A percentile compares a stretch with the other conserved stretches of the same genome.
Conservation (phyloP, 2,329 filamentous ascomycete species). For the Graphilbum fragrans region DNA sequence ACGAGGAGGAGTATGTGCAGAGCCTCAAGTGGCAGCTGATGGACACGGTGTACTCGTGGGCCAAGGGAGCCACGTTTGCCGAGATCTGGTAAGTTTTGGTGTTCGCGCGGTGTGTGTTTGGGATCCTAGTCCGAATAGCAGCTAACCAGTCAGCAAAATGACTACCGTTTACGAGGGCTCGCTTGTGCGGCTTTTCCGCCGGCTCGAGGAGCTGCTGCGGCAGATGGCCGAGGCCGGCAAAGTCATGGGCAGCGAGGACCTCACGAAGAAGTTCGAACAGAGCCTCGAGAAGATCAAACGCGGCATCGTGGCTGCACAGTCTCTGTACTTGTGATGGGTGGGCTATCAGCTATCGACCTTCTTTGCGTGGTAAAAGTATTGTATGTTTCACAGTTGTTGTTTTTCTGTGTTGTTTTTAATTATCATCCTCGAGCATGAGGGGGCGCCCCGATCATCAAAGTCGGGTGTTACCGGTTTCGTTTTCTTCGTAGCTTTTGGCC, state of each 20-base stretch:
- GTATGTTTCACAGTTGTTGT: neutral
- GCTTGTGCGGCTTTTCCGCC: slow-evolving; percentile 88
- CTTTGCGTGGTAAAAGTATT: too few species aligned
- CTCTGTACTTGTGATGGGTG: slow-evolving; percentile 61
- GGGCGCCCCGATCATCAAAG: too few species aligned
- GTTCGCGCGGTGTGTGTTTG: neutral
- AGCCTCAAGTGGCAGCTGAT: slow-evolving; percentile 91
- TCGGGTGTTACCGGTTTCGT: too few species aligned
- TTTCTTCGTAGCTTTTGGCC: too few species aligned
- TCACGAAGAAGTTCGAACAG: slow-evolving; percentile 84
- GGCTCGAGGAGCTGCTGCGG: slow-evolving; percentile 82
- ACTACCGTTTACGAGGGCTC: slow-evolving; percentile 97
- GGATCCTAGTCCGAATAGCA: neutral
- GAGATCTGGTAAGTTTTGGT: slow-evolving; percentile 73
- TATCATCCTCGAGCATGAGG: too few species aligned
- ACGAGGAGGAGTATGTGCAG: slow-evolving; percentile 86
- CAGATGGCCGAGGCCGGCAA: slow-evolving; percentile 94
- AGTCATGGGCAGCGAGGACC: slow-evolving; percentile 94
- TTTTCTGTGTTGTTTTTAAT: neutral
- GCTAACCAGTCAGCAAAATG: slow-evolving; percentile 61
- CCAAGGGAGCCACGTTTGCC: slow-evolving; percentile 77
- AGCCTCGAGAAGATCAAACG: slow-evolving; percentile 76
- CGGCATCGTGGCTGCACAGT: slow-evolving; percentile 92
- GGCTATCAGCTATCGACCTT: neutral
- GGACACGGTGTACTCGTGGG: slow-evolving; percentile 91